Base-by-base conservation (phyloP, 129 eudicot genomes). In the Mikania micrantha region DNA sequence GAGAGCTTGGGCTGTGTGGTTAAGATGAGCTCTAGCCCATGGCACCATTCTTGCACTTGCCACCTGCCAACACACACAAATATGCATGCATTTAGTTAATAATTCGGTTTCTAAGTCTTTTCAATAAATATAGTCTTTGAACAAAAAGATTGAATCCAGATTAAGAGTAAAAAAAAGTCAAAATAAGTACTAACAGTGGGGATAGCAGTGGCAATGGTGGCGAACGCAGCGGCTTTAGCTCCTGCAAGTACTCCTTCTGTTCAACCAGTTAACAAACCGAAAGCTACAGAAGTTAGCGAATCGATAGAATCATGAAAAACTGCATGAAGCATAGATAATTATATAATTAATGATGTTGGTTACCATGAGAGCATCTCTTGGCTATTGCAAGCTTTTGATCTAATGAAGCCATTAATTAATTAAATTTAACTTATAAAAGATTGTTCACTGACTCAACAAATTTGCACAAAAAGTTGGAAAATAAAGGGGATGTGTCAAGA, bases 1-100 rank as follows among this genome's bases (percentile, higher is more conserved):
- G 69, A 91, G 94, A 83, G 96, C 97, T 73, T 91, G 96, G 45
- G 96, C 96, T 53, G 96, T 83, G 52, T 86, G 90, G 53, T 91
- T 91, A 42, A 91, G 96, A 61, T 88, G 80, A 32, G 94, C 91
- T 78, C 87, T 83, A 32, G 88, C 97, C 96, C 97, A 83, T 69
- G 97, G 97, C 54, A 91, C 27, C 96, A 88, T 83, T 74, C 87
- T 91, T 36, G 80, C 96, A 83, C 94, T 91, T 72, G 90, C 93
- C 70, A 91, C 17, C 97, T 72, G 39, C 22, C 47, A 25, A 21
- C 9, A 9, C 9, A n/a, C n/a, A n/a, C n/a, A n/a, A n/a, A n/a
- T 47, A 5, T 16, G 22, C 22, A n/a, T 47, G 53, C 9, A 60
- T 60, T 11, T 5, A 62, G 1, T 63, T 12, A 17, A 12, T 38